phyloP scores from a whole-genome alignment of 495 filamentous ascomycete species.

The Durotheca rogersii region DNA sequence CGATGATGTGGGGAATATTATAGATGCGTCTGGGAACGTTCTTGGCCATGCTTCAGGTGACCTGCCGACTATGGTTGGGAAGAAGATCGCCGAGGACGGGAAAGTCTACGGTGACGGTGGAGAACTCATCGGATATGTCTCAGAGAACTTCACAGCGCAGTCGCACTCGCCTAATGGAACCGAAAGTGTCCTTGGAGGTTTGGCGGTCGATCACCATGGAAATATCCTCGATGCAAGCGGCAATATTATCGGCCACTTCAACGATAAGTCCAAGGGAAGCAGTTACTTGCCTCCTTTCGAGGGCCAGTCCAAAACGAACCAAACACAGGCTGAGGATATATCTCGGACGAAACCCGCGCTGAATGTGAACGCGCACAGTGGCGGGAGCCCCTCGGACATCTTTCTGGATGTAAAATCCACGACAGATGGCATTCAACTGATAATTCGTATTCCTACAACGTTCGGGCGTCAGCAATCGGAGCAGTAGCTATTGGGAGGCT shows the following conservation, averaged over 20 bases:
- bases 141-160: constrained; percentile 40
- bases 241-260: constrained; percentile 48
- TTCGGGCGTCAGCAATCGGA: constrained; percentile 37
- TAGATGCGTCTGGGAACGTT: constrained; percentile 58
- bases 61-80: constrained; percentile 49
- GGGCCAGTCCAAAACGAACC: constrained; percentile 11
- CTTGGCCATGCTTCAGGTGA: constrained; percentile 49
- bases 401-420: constrained; percentile 56
- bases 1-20: constrained; percentile 71
- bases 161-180: constrained; percentile 37
- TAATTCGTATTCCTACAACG: constrained; percentile 52
- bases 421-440: constrained; percentile 52
- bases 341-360: constrained; percentile 35
- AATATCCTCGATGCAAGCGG: constrained; percentile 48
- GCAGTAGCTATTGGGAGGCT: no score
- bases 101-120: constrained; percentile 49
- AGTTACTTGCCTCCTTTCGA: constrained; percentile 13
- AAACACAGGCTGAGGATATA: constrained; percentile 21
- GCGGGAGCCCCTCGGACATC: constrained; percentile 51
- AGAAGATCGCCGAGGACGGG: constrained; percentile 43
- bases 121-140: constrained; percentile 50
- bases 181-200: constrained; percentile 40
- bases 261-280: constrained; percentile 39
- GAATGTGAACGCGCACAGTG: constrained; percentile 40
- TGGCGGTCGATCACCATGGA: constrained; percentile 47